These are phyloP conservation scores for Apophysomyces elegans DNA, from an alignment of 371 early-diverging fungal genomes.

Conservation along the genomic window DNA sequence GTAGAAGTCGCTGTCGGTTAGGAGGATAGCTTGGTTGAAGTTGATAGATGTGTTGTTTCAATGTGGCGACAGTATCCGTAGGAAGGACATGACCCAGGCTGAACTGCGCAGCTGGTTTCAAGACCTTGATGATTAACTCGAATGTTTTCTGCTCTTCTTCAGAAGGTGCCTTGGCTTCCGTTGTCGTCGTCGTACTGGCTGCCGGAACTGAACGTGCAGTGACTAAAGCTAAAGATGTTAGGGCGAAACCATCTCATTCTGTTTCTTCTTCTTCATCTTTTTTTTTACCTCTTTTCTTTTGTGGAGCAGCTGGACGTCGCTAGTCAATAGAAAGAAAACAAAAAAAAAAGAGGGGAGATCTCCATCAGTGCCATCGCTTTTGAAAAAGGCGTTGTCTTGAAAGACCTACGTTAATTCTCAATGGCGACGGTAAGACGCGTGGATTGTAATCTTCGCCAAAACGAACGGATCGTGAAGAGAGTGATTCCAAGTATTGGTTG, in stretches of 20 bases:
- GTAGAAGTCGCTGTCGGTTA: constrained; percentile 58
- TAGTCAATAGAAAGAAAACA: neutral
- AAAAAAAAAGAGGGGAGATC: too few relatives aligned
- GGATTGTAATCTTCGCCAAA: constrained; percentile 46
- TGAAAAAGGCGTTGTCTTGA: too few relatives aligned
- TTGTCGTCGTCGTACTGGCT: neutral
- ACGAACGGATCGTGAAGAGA: constrained; percentile 51
- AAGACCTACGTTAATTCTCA: constrained; percentile 42
- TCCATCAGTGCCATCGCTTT: too few relatives aligned
- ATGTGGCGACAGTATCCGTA: constrained; percentile 37
- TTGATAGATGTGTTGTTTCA: constrained; percentile 54
- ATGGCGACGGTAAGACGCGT: constrained; percentile 32
- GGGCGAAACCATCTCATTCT: too few relatives aligned
- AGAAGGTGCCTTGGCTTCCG: neutral
- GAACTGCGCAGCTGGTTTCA: constrained; percentile 52
- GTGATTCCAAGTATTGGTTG: constrained; percentile 35
- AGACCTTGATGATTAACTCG: constrained; percentile 42
- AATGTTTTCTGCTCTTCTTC: constrained; percentile 10
- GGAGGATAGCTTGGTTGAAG: constrained; percentile 39
- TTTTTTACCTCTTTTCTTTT: neutral
- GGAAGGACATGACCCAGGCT: constrained; percentile 30
- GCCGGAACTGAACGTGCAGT: neutral
- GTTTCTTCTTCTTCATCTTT: too few relatives aligned
- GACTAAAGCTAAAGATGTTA: too few relatives aligned
- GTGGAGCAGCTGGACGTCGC: neutral